Base-by-base conservation (phyloP, 495 filamentous ascomycete genomes). In the Aspergillus mulundensis region DNA sequence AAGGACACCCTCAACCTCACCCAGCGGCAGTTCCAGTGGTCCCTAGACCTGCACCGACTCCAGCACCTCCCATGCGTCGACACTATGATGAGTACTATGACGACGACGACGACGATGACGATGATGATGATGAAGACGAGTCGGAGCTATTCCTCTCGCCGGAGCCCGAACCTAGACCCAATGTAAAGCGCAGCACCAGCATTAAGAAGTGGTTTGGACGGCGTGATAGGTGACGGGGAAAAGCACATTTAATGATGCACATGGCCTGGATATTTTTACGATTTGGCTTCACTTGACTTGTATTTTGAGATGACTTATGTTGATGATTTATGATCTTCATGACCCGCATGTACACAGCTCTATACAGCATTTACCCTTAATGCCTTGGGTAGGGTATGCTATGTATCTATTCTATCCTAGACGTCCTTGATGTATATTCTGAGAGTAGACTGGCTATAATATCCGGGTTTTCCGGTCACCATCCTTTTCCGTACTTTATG, bases 121-220 rank as follows among this genome's bases (percentile, higher is more conserved):
- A 68, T 36, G 58, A 70, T 42, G 64, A 66, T 25, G 66, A 70
- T 50, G 54, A 66, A 19, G 51, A 53, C 7, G 56, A 58, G n/a
- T 44, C 54, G 7, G 46, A 57, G 5, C 28, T 44, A 11, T 48
- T 50, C 18, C 45, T 57, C 1, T 46, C 42, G 18, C 45, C 47
- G 12, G 60, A 66, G 19, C 39, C 63, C n/a, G 58, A 62, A 19
- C 49, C 57, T 21, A 38, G 57, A 12, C 61, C 64, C 7, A 50
- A 51, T 18, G 55, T 58, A 5, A 66, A 49, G 28, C 55, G 67
- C 18, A 50, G 48, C 32, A 40, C 48, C 7, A 50, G 48, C 19
- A 20, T 50, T 21, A 75, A 69, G 64, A 75, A 70, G 57, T 77
- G 74, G 74, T 68, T 75, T 61, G 68, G 74, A 5, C 54, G 71